phyloP scores from a whole-genome alignment of 305 asterid species.

The Fraxinus ornus region DNA sequence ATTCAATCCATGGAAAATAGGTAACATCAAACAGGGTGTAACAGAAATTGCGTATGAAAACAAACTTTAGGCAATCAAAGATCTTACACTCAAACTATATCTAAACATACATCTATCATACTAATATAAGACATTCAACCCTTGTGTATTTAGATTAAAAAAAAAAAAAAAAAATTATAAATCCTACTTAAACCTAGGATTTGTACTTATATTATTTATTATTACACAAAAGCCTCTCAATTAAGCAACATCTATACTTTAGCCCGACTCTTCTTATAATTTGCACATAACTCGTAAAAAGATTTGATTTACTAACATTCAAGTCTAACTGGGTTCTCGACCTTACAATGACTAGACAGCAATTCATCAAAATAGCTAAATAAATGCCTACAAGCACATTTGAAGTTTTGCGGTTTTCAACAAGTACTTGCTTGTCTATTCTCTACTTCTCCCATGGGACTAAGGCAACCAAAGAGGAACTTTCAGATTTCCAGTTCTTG shows the following conservation, averaged over 20 bases:
- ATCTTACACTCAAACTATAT: neutral
- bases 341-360: neutral
- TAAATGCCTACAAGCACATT: neutral
- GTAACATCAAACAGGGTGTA: no score
- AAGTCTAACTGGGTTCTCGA: neutral
- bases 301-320: neutral
- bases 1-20: no score
- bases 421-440: neutral
- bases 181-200: neutral
- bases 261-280: neutral
- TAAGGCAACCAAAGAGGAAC: neutral
- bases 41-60: neutral
- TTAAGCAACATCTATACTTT: neutral
- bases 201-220: neutral
- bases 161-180: neutral
- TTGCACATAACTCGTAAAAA: neutral
- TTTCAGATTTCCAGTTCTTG: neutral
- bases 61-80: constrained; percentile 14
- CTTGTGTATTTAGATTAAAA: neutral
- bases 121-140: neutral
- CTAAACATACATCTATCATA: neutral
- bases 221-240: neutral
- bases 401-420: neutral
- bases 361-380: neutral
- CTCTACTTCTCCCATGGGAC: neutral